Base-by-base conservation (phyloP, 1,284 basidiomycete genomes). In the Cerrena zonata region DNA sequence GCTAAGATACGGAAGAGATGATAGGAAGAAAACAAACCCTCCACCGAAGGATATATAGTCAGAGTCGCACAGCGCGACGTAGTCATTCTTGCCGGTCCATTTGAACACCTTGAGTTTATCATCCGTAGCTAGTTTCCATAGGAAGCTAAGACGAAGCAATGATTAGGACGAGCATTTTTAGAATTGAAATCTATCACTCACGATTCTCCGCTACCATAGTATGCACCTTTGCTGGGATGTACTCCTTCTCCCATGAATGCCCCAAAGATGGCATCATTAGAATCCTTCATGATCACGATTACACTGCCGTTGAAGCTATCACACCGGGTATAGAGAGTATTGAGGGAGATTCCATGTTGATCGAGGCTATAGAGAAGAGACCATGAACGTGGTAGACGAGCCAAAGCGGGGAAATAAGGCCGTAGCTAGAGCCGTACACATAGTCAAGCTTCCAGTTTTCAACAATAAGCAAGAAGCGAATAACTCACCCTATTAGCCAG, bases 31-130 rank as follows among this genome's bases (percentile, higher is more conserved):
- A 15, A 75, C 88, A 57, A 58, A 92, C 91, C 93, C 92, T 59
- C 93, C 93, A 4, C 93, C 93, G 62, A 95, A 91, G 0, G 89
- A 92, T 55, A 94, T 75, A 60, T 84, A 89, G 38, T 80, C 76
- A 0, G 78, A 70, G 58, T 94, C 91, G 65, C 91, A 92, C 2
- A 96, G 74, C 19, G 91, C 84, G 50, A 96, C 86, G 62, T 97
- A 98, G 53, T 89, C 86, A 64, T 98, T 98, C 64, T 73, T 80
- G 0, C 92, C 93, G 1, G 94, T 94, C 86, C 92, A 94, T 40
- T 78, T 82, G 73, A 81, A 97, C 23, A 89, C 75, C 18, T 78
- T 69, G 39, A 91, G 63, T 12, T 73, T 66, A n/a, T 37, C n/a
- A 34, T 68, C 68, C 30, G 69, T 61, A 49, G 72, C 72, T 60